These are phyloP conservation scores for Cicer bijugum DNA, from an alignment of 306 rosid species.

Conservation along the genomic window DNA sequence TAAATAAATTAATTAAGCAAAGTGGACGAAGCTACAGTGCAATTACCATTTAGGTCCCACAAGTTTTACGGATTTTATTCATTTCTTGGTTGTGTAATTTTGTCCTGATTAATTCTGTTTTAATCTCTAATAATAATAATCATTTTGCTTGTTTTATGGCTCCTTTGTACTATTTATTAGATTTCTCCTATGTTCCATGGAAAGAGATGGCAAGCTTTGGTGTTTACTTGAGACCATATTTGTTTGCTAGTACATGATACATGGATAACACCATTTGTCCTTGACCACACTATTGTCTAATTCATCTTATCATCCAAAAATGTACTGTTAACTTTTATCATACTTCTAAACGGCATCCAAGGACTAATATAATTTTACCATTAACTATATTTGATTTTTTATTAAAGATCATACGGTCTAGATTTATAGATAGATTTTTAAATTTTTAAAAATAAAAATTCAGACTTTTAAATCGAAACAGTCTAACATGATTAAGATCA, in stretches of 20 bases:
- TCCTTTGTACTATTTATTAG: neutral
- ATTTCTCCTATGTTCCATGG: neutral
- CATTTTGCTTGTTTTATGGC: slow-evolving; percentile 41
- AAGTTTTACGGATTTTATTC: neutral
- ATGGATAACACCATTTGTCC: slow-evolving; percentile 47
- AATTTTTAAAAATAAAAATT: no score
- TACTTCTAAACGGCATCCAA: slow-evolving; percentile 26
- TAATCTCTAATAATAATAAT: slow-evolving; percentile 16
- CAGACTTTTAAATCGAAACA: no score
- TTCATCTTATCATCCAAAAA: slow-evolving; percentile 38
- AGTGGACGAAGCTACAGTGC: no score
- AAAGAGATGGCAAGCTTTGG: slow-evolving; percentile 37
- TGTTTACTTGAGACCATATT: slow-evolving; percentile 49
- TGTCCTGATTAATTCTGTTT: slow-evolving; percentile 33
- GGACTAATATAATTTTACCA: slow-evolving; percentile 21
- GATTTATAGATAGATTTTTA: no score
- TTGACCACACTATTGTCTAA: slow-evolving; percentile 50
- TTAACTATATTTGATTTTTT: neutral
- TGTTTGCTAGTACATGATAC: slow-evolving; percentile 54
- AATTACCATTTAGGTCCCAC: slow-evolving; percentile 46
- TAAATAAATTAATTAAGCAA: neutral
- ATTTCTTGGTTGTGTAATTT: slow-evolving; percentile 33
- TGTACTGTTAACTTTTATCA: slow-evolving; percentile 41
- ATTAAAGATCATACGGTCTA: no score
- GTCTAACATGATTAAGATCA: no score